These are phyloP conservation scores for Fagopyrum tataricum DNA, from an alignment of 148 eudicot genomes.

Conservation along the genomic window DNA sequence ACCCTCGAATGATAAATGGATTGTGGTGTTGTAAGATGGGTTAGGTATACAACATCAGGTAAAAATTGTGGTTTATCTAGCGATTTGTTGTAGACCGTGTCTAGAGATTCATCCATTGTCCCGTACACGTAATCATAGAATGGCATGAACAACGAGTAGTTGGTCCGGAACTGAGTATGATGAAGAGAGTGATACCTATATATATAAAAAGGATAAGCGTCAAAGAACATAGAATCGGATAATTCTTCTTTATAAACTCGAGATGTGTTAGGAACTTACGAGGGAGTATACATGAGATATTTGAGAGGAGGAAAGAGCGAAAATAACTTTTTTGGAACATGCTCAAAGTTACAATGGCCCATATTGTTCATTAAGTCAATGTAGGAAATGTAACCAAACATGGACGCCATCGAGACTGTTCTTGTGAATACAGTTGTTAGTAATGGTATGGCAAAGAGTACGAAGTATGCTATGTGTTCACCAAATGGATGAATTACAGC, in stretches of 20 bases:
- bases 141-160: conserved; percentile 44
- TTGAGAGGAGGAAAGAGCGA: conserved; percentile 32
- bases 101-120: conserved; percentile 31
- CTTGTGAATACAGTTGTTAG: conserved; percentile 14
- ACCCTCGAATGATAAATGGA: conserved; percentile 33
- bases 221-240: neutral
- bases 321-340: conserved; percentile 24
- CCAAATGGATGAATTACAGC: conserved; percentile 12
- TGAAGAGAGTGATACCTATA: conserved; percentile 20
- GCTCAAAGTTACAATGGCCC: conserved; percentile 45
- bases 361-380: conserved; percentile 40
- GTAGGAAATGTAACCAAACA: conserved; percentile 24
- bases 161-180: conserved; percentile 42
- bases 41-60: conserved; percentile 33
- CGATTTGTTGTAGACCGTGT: conserved; percentile 22
- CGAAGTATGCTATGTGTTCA: conserved; percentile 18
- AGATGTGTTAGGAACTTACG: neutral
- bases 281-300: conserved; percentile 33
- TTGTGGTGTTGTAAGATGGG: conserved; percentile 34
- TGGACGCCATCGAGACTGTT: conserved; percentile 17
- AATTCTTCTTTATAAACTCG: neutral
- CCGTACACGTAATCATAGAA: conserved; percentile 40
- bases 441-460: conserved; percentile 25
- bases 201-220: neutral
- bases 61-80: conserved; percentile 20